Evolutionary conservation across 805 yeast species (phyloP).

Genomic region (Candida hispaniensis): DNA sequence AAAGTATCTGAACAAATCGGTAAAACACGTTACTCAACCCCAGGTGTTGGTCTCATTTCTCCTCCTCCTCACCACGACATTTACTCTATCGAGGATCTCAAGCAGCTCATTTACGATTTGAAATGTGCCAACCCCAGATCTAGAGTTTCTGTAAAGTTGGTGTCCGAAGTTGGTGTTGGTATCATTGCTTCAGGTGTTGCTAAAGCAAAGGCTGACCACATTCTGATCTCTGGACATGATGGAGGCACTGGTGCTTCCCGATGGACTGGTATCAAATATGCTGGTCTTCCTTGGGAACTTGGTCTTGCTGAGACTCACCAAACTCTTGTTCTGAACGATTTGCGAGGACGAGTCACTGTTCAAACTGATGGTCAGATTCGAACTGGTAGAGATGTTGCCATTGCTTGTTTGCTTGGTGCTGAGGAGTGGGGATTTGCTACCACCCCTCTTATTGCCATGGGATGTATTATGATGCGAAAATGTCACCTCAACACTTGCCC

Average conservation of each 20-base stretch:
- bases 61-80: slow-evolving; percentile 99
- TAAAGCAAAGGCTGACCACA: slow-evolving; percentile 96
- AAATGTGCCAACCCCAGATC: slow-evolving; percentile 97
- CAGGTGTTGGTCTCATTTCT: slow-evolving; percentile 92
- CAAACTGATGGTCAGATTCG: slow-evolving; percentile 98
- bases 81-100: slow-evolving; percentile 94
- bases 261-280: slow-evolving; percentile 93
- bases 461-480: slow-evolving; percentile 93
- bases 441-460: slow-evolving; percentile 92
- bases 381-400: slow-evolving; percentile 94
- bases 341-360: slow-evolving; percentile 88
- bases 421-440: slow-evolving; percentile 99
- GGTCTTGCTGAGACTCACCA: slow-evolving; percentile 98
- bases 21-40: slow-evolving; percentile 90
- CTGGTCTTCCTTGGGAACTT: slow-evolving; percentile 98
- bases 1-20: slow-evolving; percentile 84
- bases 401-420: slow-evolving; percentile 93
- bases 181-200: slow-evolving; percentile 99
- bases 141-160: slow-evolving; percentile 90
- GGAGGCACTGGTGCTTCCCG: slow-evolving; percentile 99
- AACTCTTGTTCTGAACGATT: slow-evolving; percentile 87
- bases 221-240: slow-evolving; percentile 92
- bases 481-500: slow-evolving; percentile 93
- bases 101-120: slow-evolving; percentile 90
- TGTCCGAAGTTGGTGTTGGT: slow-evolving; percentile 98